A percentile compares a stretch with the other conserved stretches of the same genome.
These are phyloP conservation scores for Clavulina sp. DNA, from an alignment of 768 basidiomycete genomes.

Conservation along the genomic window DNA sequence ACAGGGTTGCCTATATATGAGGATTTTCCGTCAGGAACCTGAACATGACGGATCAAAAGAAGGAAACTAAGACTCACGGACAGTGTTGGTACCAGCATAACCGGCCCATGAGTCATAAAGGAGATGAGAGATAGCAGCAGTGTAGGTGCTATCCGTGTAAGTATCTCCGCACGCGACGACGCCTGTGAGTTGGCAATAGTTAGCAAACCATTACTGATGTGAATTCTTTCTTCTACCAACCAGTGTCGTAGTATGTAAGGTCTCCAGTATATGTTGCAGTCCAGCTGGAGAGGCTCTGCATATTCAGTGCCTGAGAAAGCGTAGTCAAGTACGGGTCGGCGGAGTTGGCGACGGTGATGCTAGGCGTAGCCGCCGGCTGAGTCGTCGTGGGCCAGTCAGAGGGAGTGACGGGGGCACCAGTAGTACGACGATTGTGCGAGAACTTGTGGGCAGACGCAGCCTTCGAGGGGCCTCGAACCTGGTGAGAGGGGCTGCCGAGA, in stretches of 20 bases:
- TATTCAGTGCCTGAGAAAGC: neutral
- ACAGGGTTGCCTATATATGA: neutral
- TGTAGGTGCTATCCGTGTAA: neutral
- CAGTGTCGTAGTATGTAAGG: neutral
- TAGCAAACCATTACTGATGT: too few relatives aligned
- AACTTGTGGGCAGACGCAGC: too few relatives aligned
- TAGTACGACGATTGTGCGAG: too few relatives aligned
- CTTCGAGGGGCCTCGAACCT: too few relatives aligned
- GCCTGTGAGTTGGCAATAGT: too few relatives aligned
- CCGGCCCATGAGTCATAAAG: neutral
- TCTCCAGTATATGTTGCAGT: neutral
- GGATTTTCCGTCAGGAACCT: neutral
- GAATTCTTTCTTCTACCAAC: too few relatives aligned
- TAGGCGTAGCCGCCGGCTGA: neutral
- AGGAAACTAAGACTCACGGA: neutral
- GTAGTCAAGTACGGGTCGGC: neutral
- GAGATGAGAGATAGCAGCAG: neutral
- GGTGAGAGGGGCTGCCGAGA: too few relatives aligned
- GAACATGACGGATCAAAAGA: neutral
- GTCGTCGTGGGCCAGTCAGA: neutral
- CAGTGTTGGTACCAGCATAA: neutral
- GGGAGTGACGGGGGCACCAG: neutral
- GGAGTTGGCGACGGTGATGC: neutral
- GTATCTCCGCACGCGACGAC: neutral
- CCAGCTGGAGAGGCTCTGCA: neutral